phyloP scores from a whole-genome alignment of 768 basidiomycete species.

The Gelatoporia subvermispora region DNA sequence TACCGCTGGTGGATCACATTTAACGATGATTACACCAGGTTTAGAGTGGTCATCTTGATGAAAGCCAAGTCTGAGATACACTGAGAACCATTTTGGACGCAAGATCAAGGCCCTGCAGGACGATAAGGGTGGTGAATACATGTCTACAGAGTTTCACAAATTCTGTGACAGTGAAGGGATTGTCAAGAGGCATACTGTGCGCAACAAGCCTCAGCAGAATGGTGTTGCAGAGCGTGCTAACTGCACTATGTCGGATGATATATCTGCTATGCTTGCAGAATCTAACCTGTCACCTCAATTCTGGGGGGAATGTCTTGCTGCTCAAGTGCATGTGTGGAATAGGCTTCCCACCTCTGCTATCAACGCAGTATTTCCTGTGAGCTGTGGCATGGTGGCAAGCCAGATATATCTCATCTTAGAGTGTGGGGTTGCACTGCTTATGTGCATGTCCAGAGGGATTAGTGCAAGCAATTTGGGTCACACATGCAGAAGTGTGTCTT shows the following conservation, averaged over 20 bases:
- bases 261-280: slow-evolving; percentile 26
- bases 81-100: slow-evolving; percentile 20
- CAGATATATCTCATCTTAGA: slow-evolving; percentile 27
- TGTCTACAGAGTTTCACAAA: slow-evolving; percentile 11
- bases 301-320: slow-evolving; percentile 6
- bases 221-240: slow-evolving; percentile 38
- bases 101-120: slow-evolving; percentile 16
- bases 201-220: slow-evolving; percentile 35
- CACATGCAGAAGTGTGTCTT: slow-evolving; percentile 30
- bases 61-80: slow-evolving; percentile 19
- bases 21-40: slow-evolving; percentile 6
- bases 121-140: slow-evolving; percentile 24
- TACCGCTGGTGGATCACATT: slow-evolving; percentile 8
- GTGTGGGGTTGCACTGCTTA: slow-evolving; percentile 36
- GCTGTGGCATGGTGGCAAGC: slow-evolving; percentile 16
- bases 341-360: slow-evolving; percentile 17
- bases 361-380: slow-evolving; percentile 21
- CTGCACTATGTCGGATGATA: slow-evolving; percentile 27
- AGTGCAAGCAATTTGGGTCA: slow-evolving; percentile 17
- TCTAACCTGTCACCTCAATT: slow-evolving; percentile 1
- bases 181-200: slow-evolving; percentile 16
- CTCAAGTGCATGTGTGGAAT: no score
- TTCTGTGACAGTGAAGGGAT: slow-evolving; percentile 16
- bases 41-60: slow-evolving; percentile 9
- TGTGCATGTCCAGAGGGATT: slow-evolving; percentile 32